Conservation (phyloP, 805 yeast genomes). For the Pichia eremophila region DNA sequence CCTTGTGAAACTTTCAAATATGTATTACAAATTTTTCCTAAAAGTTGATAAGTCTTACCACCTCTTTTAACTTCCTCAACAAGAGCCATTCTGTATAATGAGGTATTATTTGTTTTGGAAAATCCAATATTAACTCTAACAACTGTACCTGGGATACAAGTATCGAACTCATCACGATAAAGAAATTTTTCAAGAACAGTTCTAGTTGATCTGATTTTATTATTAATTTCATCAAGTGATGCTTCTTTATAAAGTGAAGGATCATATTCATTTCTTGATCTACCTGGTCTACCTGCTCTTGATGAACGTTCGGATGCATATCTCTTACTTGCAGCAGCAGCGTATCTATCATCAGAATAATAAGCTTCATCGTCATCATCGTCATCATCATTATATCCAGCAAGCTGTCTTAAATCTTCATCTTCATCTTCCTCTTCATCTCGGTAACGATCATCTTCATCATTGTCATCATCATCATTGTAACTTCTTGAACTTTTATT, state of each 20-base stretch:
- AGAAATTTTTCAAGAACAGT: conserved; percentile 64
- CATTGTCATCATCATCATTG: conserved; percentile 19
- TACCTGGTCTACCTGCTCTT: conserved; percentile 25
- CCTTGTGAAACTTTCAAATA: conserved; percentile 78
- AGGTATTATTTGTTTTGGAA: conserved; percentile 49
- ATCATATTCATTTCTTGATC: conserved; percentile 29
- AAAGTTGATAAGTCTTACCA: conserved; percentile 33
- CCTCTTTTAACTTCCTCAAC: conserved; percentile 47
- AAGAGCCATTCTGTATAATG: conserved; percentile 75
- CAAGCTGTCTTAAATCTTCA: conserved; percentile 34
- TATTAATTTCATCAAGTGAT: conserved; percentile 54
- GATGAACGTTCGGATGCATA: conserved; percentile 18
- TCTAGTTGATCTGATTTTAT: conserved; percentile 64
- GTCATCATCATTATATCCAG: conserved; percentile 26
- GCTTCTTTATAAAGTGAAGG: conserved; percentile 32
- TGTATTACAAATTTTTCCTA: conserved; percentile 35
- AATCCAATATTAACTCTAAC: conserved; percentile 78
- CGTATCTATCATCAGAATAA: conserved; percentile 18
- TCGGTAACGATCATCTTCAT: conserved; percentile 28
- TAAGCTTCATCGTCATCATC: conserved; percentile 25
- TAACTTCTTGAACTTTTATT: conserved; percentile 10
- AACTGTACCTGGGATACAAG: conserved; percentile 60
- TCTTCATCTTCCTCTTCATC: conserved; percentile 27
- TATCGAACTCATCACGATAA: conserved; percentile 74
- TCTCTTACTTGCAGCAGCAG: background rate